Percentiles rank a stretch among this genome's conserved stretches.
These are phyloP conservation scores for Alternaria viburni DNA, from an alignment of 2,329 filamentous ascomycete genomes.

Conservation along the genomic window DNA sequence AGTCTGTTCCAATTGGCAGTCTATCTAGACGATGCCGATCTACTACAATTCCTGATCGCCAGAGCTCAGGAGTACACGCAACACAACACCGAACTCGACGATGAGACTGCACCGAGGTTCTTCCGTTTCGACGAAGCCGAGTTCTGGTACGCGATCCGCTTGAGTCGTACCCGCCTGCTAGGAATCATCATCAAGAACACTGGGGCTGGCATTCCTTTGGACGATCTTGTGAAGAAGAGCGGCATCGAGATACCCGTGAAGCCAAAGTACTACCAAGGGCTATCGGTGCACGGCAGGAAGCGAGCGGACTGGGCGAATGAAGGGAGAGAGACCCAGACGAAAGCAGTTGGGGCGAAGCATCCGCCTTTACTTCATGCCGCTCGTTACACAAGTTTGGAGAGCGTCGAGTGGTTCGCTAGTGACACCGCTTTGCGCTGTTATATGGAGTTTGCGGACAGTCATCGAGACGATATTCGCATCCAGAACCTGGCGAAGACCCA, in stretches of 20 bases:
- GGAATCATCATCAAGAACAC: slow-evolving; percentile 69
- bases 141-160: slow-evolving; percentile 48
- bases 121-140: slow-evolving; percentile 22
- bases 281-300: slow-evolving; percentile 71
- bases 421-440: slow-evolving; percentile 73
- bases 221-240: slow-evolving; percentile 68
- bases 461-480: slow-evolving; percentile 67
- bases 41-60: slow-evolving; percentile 24
- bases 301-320: slow-evolving; percentile 69
- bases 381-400: slow-evolving; percentile 64
- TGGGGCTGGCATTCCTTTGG: slow-evolving; percentile 73
- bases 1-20: slow-evolving; percentile 44
- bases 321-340: slow-evolving; percentile 13
- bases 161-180: slow-evolving; percentile 63
- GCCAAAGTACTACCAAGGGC: slow-evolving; percentile 75
- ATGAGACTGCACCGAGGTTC: not conserved
- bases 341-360: slow-evolving; percentile 12
- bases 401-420: slow-evolving; percentile 78
- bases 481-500: slow-evolving; percentile 65
- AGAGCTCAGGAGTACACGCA: slow-evolving; percentile 22
- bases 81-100: slow-evolving; percentile 9
- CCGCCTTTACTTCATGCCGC: slow-evolving; percentile 69
- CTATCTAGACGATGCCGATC: slow-evolving; percentile 23
- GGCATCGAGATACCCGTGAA: slow-evolving; percentile 69
- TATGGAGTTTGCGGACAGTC: slow-evolving; percentile 68